Evolutionary conservation across 2,329 filamentous ascomycete species (phyloP).

Genomic region (Aspergillus candidus): DNA sequence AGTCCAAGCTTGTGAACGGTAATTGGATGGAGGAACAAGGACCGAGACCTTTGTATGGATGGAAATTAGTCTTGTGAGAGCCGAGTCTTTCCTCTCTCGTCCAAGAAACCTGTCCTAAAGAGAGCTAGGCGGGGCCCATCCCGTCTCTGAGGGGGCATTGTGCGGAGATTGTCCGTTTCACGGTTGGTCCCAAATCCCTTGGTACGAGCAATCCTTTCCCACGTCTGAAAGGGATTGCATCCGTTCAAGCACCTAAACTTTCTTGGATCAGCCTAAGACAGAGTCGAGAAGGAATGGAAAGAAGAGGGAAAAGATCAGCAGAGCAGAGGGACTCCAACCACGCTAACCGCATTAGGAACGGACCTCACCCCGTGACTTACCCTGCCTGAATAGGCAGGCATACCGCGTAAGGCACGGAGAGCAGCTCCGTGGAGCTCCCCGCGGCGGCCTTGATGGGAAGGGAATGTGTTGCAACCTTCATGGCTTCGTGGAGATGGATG

Average conservation of each 20-base stretch:
- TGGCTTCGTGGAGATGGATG: too few relatives aligned
- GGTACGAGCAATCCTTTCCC: too few relatives aligned
- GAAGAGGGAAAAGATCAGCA: background rate
- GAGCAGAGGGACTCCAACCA: too few relatives aligned
- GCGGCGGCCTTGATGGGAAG: background rate
- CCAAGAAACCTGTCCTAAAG: background rate
- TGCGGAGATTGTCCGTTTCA: conserved; percentile 2
- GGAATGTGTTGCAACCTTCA: too few relatives aligned
- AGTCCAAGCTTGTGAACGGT: too few relatives aligned
- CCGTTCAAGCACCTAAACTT: background rate
- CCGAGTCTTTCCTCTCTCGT: background rate
- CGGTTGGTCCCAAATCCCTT: background rate
- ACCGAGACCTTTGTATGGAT: background rate
- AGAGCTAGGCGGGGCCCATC: conserved; percentile 11
- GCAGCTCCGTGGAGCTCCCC: background rate
- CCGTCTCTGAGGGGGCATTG: conserved; percentile 10
- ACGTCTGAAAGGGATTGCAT: too few relatives aligned
- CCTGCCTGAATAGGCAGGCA: conserved; percentile 6
- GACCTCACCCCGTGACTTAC: conserved; percentile 1
- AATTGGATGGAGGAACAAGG: too few relatives aligned
- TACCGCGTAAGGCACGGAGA: conserved; percentile 11
- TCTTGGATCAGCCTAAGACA: background rate
- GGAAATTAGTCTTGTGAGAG: background rate
- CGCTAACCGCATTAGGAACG: conserved; percentile 6
- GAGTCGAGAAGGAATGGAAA: background rate